Conservation (phyloP, 2,329 filamentous ascomycete genomes). For the Ceratocystiopsis minuta region DNA sequence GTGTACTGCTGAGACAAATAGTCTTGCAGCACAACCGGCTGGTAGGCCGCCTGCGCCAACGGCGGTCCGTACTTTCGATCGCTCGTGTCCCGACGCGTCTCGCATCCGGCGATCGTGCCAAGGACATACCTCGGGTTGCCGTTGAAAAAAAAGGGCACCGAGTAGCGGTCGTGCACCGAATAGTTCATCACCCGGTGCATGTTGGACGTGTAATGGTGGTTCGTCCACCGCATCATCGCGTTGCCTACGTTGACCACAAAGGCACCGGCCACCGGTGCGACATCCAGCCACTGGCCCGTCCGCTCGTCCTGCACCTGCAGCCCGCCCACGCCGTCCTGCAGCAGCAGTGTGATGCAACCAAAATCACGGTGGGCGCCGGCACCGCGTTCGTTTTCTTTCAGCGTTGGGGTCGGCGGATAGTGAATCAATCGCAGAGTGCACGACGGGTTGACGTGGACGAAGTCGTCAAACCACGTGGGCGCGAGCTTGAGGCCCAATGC, state of each 20-base stretch:
- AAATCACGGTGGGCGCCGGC: slow-evolving; percentile 34
- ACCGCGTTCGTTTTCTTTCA: neutral
- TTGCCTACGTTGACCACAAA: slow-evolving; percentile 34
- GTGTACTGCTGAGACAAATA: no score
- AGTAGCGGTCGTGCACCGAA: neutral
- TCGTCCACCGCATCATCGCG: slow-evolving; percentile 30
- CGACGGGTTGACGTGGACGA: slow-evolving; percentile 22
- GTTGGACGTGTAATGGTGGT: slow-evolving; percentile 32
- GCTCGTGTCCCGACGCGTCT: neutral
- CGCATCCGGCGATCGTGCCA: neutral
- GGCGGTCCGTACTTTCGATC: no score
- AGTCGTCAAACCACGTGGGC: slow-evolving; percentile 22
- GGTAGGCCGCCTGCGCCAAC: no score
- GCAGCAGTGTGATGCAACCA: slow-evolving; percentile 33
- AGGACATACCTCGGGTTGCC: neutral
- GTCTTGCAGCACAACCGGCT: no score
- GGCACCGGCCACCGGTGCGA: slow-evolving; percentile 24
- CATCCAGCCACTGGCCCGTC: slow-evolving; percentile 25
- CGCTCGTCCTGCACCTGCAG: slow-evolving; percentile 18
- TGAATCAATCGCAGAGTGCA: slow-evolving; percentile 27
- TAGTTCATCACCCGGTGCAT: slow-evolving; percentile 21
- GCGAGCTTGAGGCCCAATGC: slow-evolving; percentile 22
- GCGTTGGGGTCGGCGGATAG: slow-evolving; percentile 23
- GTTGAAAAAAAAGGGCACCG: slow-evolving; percentile 1
- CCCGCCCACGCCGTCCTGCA: slow-evolving; percentile 29